phyloP scores from a whole-genome alignment of 495 filamentous ascomycete genomes.

The Corynascus novoguineensis region DNA sequence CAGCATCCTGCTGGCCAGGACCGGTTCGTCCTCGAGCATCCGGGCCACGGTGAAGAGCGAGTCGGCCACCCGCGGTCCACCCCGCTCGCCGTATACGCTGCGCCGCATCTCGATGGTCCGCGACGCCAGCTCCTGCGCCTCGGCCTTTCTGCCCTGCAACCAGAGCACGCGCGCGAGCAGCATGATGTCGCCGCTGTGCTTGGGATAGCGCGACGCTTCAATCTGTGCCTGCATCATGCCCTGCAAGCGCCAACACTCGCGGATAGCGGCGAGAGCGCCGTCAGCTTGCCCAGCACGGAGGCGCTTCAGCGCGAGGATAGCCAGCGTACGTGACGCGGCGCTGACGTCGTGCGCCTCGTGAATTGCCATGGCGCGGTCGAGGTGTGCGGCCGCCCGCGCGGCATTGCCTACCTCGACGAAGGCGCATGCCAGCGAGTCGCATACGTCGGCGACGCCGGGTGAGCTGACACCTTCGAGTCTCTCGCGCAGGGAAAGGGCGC shows the following conservation, averaged over 20 bases:
- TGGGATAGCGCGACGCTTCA: conserved; percentile 14
- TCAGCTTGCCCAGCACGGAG: not conserved
- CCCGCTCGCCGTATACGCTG: conserved; percentile 7
- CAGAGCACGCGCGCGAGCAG: conserved; percentile 13
- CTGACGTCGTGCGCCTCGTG: conserved; percentile 6
- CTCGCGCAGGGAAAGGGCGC: conserved; percentile 1
- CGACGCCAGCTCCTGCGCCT: not conserved
- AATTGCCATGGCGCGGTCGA: conserved; percentile 8
- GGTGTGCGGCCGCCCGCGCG: conserved; percentile 1
- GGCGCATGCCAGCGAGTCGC: conserved; percentile 11
- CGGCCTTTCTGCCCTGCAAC: not conserved
- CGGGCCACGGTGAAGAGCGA: conserved; percentile 11
- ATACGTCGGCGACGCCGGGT: conserved; percentile 6
- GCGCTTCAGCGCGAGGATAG: conserved; percentile 3
- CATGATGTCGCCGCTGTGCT: conserved; percentile 22
- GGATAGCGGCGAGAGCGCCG: conserved; percentile 9
- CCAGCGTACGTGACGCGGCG: conserved; percentile 9
- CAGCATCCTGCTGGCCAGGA: conserved; percentile 6
- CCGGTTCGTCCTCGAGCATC: conserved; percentile 11
- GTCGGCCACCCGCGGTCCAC: conserved; percentile 13
- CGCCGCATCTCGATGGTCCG: conserved; percentile 9
- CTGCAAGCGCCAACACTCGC: conserved; percentile 1
- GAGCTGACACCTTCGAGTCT: conserved; percentile 3
- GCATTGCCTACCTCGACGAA: conserved; percentile 8
- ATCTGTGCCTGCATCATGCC: conserved; percentile 10